Evolutionary conservation across 2,329 filamentous ascomycete genomes (phyloP).

Genomic region (Tricladium varicosporioides): DNA sequence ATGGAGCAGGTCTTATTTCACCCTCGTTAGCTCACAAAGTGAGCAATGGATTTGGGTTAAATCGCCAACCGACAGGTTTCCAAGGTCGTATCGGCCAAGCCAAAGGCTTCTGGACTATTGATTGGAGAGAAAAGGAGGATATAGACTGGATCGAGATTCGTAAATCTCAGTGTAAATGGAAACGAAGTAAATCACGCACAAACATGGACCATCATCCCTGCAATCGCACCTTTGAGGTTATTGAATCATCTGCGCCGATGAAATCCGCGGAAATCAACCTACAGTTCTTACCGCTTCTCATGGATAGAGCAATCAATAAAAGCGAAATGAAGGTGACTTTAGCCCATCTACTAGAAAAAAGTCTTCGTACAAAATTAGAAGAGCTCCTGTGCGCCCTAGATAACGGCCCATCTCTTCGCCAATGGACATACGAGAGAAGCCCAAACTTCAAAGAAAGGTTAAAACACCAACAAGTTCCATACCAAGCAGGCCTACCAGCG

Average conservation of each 20-base stretch:
- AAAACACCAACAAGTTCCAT: slow-evolving; percentile 23
- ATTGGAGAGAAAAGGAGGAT: slow-evolving; percentile 45
- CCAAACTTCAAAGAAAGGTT: slow-evolving; percentile 39
- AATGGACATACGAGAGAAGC: slow-evolving; percentile 51
- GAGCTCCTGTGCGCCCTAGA: slow-evolving; percentile 50
- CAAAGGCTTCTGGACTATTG: slow-evolving; percentile 74
- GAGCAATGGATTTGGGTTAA: slow-evolving; percentile 47
- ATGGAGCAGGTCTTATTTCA: slow-evolving; percentile 67
- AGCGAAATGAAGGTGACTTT: slow-evolving; percentile 47
- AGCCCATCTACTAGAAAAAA: slow-evolving; percentile 45
- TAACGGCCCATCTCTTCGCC: slow-evolving; percentile 47
- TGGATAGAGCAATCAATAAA: slow-evolving; percentile 53
- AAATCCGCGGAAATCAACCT: slow-evolving; percentile 58
- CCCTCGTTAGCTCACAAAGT: slow-evolving; percentile 54
- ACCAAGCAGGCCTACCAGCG: slow-evolving; percentile 22
- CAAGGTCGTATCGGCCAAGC: slow-evolving; percentile 71
- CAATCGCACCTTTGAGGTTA: slow-evolving; percentile 66
- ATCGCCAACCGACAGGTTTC: slow-evolving; percentile 58
- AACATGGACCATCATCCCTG: slow-evolving; percentile 38
- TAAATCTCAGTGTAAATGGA: slow-evolving; percentile 68
- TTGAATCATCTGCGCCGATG: slow-evolving; percentile 45
- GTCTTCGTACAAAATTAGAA: slow-evolving; percentile 51
- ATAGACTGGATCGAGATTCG: slow-evolving; percentile 65
- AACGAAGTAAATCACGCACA: slow-evolving; percentile 43
- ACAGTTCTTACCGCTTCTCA: slow-evolving; percentile 67